Evolutionary conservation across 2,329 filamentous ascomycete species (phyloP).

Genomic region (Rutstroemia sydowiana): DNA sequence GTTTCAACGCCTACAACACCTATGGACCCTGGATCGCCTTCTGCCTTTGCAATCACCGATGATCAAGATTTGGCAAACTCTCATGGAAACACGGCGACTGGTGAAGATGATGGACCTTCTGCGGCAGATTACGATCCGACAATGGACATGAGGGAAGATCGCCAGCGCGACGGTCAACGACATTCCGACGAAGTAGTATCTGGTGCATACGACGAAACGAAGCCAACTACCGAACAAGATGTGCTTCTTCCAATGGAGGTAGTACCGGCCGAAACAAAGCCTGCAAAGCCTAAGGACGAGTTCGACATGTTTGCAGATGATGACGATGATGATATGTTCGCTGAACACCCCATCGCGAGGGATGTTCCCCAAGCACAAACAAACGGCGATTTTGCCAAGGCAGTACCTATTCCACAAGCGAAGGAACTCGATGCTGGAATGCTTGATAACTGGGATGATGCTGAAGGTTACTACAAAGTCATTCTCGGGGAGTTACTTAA

Average conservation of each 20-base stretch:
- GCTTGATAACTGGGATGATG: slow-evolving; percentile 88
- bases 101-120: slow-evolving; percentile 65
- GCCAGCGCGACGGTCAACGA: slow-evolving; percentile 59
- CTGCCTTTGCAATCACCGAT: slow-evolving; percentile 52
- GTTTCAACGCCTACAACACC: slow-evolving; percentile 32
- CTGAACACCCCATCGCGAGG: slow-evolving; percentile 41
- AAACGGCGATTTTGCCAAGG: slow-evolving; percentile 39
- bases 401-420: slow-evolving; percentile 37
- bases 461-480: slow-evolving; percentile 93
- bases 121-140: slow-evolving; percentile 90
- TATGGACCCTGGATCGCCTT: slow-evolving; percentile 31
- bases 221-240: slow-evolving; percentile 44
- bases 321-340: slow-evolving; percentile 58
- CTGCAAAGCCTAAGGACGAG: slow-evolving; percentile 50
- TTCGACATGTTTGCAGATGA: slow-evolving; percentile 89
- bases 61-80: slow-evolving; percentile 62
- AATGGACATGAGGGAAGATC: slow-evolving; percentile 80
- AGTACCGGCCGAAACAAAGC: slow-evolving; percentile 31
- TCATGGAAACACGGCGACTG: slow-evolving; percentile 35
- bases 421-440: slow-evolving; percentile 63
- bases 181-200: slow-evolving; percentile 49
- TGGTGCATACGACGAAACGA: slow-evolving; percentile 50
- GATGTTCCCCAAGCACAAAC: slow-evolving; percentile 30
- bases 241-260: slow-evolving; percentile 35
- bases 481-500: slow-evolving; percentile 87